A percentile compares a stretch with the other conserved stretches of the same genome.
Evolutionary conservation across 208 protist genomes (phyloP).

Genomic region (Balamuthia mandrillaris): DNA sequence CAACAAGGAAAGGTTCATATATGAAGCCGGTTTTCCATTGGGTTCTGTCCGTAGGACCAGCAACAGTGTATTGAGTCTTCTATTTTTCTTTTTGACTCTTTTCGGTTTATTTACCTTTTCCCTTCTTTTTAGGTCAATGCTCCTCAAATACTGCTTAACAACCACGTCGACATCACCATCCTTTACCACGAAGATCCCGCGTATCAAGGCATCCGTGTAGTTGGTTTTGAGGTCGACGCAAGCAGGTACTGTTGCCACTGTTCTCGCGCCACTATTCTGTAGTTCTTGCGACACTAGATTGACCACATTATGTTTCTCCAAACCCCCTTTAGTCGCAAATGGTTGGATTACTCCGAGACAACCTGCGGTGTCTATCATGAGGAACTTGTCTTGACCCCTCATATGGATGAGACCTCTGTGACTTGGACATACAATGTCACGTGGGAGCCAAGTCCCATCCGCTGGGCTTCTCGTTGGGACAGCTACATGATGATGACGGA

Average conservation of each 20-base stretch:
- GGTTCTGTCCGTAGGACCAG: neutral
- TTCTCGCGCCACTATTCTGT: neutral
- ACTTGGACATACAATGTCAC: conserved; percentile 64
- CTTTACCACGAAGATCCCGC: conserved; percentile 41
- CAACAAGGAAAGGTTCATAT: neutral
- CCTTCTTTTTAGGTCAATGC: too few relatives aligned
- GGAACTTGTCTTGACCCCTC: neutral
- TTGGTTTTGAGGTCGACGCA: conserved; percentile 70
- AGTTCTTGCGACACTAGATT: neutral
- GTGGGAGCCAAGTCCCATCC: neutral
- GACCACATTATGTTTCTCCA: neutral
- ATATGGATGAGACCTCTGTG: neutral
- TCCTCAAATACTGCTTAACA: too few relatives aligned
- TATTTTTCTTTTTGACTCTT: neutral
- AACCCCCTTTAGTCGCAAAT: neutral
- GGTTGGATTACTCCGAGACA: too few relatives aligned
- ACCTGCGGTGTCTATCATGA: neutral
- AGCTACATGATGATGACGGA: conserved; percentile 85
- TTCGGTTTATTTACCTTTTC: neutral
- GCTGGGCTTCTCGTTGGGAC: conserved; percentile 96
- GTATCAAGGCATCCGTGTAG: conserved; percentile 49
- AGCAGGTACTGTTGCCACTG: neutral
- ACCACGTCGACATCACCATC: conserved; percentile 59
- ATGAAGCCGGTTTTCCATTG: conserved; percentile 59
- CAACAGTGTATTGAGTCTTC: neutral